phyloP scores from a whole-genome alignment of 306 rosid species.

The Inga laurina region DNA sequence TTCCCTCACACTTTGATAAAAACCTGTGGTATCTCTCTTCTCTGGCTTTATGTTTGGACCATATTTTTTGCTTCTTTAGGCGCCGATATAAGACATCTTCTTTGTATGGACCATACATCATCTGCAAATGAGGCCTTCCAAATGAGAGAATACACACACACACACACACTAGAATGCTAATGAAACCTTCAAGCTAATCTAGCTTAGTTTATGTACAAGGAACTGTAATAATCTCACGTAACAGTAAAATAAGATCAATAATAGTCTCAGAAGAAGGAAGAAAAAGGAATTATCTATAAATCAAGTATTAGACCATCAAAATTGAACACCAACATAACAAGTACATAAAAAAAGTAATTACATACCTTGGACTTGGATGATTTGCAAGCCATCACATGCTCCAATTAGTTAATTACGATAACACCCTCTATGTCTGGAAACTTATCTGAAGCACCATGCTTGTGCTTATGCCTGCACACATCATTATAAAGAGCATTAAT shows the following conservation, averaged over 20 bases:
- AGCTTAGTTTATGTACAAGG: background rate
- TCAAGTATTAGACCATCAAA: background rate
- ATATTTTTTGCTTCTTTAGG: slow-evolving; percentile 40
- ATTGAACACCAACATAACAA: background rate
- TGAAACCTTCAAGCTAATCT: background rate
- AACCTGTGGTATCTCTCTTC: slow-evolving; percentile 68
- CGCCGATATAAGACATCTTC: slow-evolving; percentile 79
- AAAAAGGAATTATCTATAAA: background rate
- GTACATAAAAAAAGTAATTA: background rate
- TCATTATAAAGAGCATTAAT: slow-evolving; percentile 23
- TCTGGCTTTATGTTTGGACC: slow-evolving; percentile 36
- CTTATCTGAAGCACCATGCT: slow-evolving; percentile 56
- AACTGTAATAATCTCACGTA: background rate
- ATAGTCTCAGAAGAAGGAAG: background rate
- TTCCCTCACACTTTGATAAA: slow-evolving; percentile 9
- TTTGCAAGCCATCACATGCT: slow-evolving; percentile 84
- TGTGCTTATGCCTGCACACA: slow-evolving; percentile 67
- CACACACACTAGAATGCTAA: background rate
- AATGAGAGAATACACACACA: background rate
- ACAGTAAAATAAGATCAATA: background rate
- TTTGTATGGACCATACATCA: slow-evolving; percentile 73
- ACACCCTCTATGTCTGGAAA: slow-evolving; percentile 81
- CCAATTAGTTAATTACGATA: slow-evolving; percentile 72
- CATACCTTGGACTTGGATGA: slow-evolving; percentile 85
- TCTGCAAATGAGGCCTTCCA: slow-evolving; percentile 51